These are phyloP conservation scores for Silybum marianum DNA, from an alignment of 129 eudicot species.

Conservation along the genomic window DNA sequence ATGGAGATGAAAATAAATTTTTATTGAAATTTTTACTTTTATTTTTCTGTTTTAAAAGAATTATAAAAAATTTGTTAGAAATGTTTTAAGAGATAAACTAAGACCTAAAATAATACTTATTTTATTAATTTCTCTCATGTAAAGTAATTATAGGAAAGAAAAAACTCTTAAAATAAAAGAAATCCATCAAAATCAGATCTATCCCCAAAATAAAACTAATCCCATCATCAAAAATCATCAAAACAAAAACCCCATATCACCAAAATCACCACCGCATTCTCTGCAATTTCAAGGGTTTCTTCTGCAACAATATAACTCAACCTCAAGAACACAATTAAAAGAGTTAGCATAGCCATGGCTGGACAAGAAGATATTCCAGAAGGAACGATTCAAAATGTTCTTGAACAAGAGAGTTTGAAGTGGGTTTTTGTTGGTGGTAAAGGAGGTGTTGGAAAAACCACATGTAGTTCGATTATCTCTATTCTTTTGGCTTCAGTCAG, in stretches of 20 bases:
- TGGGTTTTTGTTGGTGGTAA: conserved; percentile 58
- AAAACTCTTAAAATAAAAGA: too few species aligned
- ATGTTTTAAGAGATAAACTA: too few species aligned
- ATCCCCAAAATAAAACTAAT: conserved; percentile 22
- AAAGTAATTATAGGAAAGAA: too few species aligned
- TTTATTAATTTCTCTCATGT: too few species aligned
- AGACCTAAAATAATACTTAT: too few species aligned
- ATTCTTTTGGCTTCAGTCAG: conserved; percentile 58
- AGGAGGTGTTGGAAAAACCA: conserved; percentile 46
- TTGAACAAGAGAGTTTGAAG: conserved; percentile 78
- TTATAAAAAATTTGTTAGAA: too few species aligned
- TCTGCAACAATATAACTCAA: neutral
- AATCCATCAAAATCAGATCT: conserved; percentile 15
- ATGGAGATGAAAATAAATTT: too few species aligned
- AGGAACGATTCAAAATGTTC: conserved; percentile 68
- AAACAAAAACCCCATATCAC: neutral
- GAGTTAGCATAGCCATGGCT: conserved; percentile 24
- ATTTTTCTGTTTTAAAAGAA: too few species aligned
- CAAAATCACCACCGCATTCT: conserved; percentile 14
- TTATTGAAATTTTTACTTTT: too few species aligned
- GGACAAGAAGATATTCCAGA: conserved; percentile 60
- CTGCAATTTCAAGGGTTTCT: conserved; percentile 5
- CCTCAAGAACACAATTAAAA: neutral
- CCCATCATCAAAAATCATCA: neutral
- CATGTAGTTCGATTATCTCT: conserved; percentile 39